Conservation (phyloP, 805 yeast species). For the Kluyveromyces aestuarii region DNA sequence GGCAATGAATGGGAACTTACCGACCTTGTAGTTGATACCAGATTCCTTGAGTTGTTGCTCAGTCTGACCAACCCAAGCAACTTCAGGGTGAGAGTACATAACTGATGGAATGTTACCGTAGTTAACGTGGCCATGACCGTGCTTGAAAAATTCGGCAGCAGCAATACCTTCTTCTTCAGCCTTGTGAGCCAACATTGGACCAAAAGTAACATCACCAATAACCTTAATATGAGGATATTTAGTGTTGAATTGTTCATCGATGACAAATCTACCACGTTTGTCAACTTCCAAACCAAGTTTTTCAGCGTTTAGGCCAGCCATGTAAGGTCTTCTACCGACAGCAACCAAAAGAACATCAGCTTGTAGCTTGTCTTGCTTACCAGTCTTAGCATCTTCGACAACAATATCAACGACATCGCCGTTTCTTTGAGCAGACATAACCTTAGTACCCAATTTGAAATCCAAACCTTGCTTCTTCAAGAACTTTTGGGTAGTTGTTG, state of each 20-base stretch:
- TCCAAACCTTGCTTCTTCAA: slow-evolving; percentile 91
- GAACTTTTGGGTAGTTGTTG: slow-evolving; percentile 82
- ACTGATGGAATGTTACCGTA: slow-evolving; percentile 96
- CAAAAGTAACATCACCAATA: slow-evolving; percentile 97
- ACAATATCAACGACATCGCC: slow-evolving; percentile 84
- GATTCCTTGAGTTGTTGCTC: slow-evolving; percentile 92
- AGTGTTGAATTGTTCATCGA: slow-evolving; percentile 89
- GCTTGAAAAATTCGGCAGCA: slow-evolving; percentile 88
- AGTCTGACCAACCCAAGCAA: slow-evolving; percentile 97
- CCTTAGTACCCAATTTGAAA: slow-evolving; percentile 89
- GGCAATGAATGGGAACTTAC: slow-evolving; percentile 98
- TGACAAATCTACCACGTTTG: slow-evolving; percentile 85
- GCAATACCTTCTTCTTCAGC: slow-evolving; percentile 99
- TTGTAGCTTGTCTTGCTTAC: slow-evolving; percentile 68
- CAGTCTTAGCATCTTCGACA: slow-evolving; percentile 82
- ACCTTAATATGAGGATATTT: slow-evolving; percentile 90
- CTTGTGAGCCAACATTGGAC: slow-evolving; percentile 99
- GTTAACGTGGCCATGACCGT: slow-evolving; percentile 96
- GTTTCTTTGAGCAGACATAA: slow-evolving; percentile 72
- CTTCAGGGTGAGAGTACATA: slow-evolving; percentile 99
- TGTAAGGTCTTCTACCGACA: slow-evolving; percentile 97
- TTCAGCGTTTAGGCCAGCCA: slow-evolving; percentile 83
- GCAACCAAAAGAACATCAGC: slow-evolving; percentile 95
- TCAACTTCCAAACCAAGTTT: slow-evolving; percentile 84
- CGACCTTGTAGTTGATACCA: slow-evolving; percentile 85